phyloP scores from a whole-genome alignment of 2,329 filamentous ascomycete genomes.

The Talaromyces sp. region DNA sequence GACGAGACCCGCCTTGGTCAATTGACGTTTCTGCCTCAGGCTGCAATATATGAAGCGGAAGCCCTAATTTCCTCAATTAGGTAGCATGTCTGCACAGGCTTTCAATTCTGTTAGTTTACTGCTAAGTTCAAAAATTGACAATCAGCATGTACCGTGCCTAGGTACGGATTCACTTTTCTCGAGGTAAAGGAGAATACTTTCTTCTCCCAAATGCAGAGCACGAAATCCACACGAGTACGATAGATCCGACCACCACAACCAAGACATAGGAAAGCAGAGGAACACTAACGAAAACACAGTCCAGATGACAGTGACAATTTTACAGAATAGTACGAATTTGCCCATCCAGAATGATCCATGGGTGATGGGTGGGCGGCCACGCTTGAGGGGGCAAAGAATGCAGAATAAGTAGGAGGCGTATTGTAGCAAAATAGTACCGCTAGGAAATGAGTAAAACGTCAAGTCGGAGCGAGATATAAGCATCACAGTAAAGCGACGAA shows the following conservation, averaged over 20 bases:
- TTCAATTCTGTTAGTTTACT: not conserved
- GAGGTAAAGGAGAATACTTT: not conserved
- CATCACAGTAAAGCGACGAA: no score
- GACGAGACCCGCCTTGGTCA: not conserved
- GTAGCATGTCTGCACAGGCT: not conserved
- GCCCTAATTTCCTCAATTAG: not conserved
- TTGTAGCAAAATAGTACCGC: no score
- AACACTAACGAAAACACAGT: not conserved
- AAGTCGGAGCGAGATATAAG: no score
- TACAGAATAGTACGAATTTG: not conserved
- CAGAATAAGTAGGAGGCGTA: no score
- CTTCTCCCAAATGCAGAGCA: not conserved
- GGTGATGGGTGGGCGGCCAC: conserved; percentile 37
- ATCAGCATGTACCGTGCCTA: not conserved
- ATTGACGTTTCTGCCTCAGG: not conserved
- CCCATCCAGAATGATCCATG: not conserved
- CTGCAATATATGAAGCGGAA: not conserved
- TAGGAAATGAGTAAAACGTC: no score
- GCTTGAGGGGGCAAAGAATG: conserved; percentile 18
- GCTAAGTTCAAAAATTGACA: not conserved
- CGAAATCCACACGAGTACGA: not conserved
- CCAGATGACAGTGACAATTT: not conserved
- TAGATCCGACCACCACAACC: not conserved
- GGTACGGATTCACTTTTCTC: not conserved
- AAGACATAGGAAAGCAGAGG: not conserved